These are phyloP conservation scores for Chytridiales sp. DNA, from an alignment of 371 early-diverging fungal species.

Conservation along the genomic window DNA sequence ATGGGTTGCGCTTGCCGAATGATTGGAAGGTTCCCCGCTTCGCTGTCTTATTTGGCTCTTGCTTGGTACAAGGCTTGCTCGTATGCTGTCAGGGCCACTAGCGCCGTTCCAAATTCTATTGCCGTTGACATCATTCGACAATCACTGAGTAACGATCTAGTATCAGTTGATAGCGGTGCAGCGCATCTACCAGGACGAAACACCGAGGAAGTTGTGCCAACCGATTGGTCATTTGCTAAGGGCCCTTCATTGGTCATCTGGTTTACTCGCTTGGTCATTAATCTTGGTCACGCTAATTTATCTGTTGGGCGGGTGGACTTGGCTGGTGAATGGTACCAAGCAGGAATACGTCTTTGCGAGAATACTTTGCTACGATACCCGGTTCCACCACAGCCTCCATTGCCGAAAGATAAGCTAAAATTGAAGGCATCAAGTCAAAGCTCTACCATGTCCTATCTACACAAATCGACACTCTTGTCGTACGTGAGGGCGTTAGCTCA, in stretches of 20 bases:
- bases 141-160: neutral
- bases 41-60: neutral
- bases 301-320: neutral
- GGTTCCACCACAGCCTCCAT: neutral
- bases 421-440: too few relatives aligned
- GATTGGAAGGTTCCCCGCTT: constrained; percentile 13
- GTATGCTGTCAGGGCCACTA: neutral
- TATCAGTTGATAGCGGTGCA: neutral
- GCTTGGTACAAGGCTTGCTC: neutral
- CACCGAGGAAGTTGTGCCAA: neutral
- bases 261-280: neutral
- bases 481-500: neutral
- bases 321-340: constrained; percentile 1
- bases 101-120: neutral
- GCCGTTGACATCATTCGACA: neutral
- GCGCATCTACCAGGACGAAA: neutral
- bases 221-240: neutral
- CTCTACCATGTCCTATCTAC: neutral
- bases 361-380: neutral
- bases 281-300: neutral
- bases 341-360: constrained; percentile 1
- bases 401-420: too few relatives aligned
- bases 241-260: neutral
- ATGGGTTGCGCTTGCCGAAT: constrained; percentile 34
- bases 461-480: neutral